These are phyloP conservation scores for Candida ovalis DNA, from an alignment of 805 yeast genomes.

Conservation along the genomic window DNA sequence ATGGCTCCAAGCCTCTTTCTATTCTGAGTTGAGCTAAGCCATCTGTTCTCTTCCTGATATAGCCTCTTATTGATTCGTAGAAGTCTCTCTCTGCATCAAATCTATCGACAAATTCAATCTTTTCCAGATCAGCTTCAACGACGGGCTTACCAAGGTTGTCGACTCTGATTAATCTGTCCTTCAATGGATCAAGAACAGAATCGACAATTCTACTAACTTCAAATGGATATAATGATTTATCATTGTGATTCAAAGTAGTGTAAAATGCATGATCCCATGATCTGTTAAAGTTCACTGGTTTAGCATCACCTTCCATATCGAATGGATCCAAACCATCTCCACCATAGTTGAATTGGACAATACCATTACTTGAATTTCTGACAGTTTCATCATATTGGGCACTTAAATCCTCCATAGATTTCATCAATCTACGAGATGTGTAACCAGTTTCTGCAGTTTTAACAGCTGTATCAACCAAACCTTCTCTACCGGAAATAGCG, in stretches of 20 bases:
- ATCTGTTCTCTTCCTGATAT: constrained; percentile 52
- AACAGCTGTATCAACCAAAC: constrained; percentile 98
- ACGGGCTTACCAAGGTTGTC: constrained; percentile 68
- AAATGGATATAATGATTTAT: constrained; percentile 62
- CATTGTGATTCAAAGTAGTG: constrained; percentile 58
- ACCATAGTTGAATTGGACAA: constrained; percentile 96
- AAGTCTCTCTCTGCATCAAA: constrained; percentile 84
- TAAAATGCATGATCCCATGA: constrained; percentile 92
- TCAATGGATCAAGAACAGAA: constrained; percentile 56
- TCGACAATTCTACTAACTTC: constrained; percentile 58
- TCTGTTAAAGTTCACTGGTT: constrained; percentile 87
- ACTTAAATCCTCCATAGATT: constrained; percentile 93
- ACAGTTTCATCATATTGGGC: constrained; percentile 92
- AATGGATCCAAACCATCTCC: constrained; percentile 98
- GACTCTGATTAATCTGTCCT: constrained; percentile 52
- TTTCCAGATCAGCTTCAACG: constrained; percentile 39
- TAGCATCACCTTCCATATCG: constrained; percentile 99
- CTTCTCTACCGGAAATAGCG: constrained; percentile 99
- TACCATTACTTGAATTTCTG: constrained; percentile 91
- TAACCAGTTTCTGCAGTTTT: constrained; percentile 99
- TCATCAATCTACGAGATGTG: constrained; percentile 97
- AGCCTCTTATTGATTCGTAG: constrained; percentile 70
- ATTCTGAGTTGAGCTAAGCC: constrained; percentile 55
- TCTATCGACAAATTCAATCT: constrained; percentile 72
- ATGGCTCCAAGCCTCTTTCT: constrained; percentile 39